Evolutionary conservation across 2,329 filamentous ascomycete species (phyloP).

Genomic region (Hymenoscyphus fraxineus): DNA sequence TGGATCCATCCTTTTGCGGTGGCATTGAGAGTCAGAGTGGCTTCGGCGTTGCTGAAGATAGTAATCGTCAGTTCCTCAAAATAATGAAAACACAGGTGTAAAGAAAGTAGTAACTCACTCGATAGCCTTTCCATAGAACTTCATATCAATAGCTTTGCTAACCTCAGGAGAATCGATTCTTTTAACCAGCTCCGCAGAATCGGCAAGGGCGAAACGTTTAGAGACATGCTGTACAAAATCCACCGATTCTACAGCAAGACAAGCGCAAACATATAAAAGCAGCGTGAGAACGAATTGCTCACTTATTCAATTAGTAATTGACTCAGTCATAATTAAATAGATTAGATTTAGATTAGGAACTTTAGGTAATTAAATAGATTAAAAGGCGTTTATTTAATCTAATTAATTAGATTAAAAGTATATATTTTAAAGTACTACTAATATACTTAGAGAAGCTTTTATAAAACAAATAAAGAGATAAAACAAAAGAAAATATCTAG

Average conservation of each 20-base stretch:
- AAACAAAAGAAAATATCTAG: no score
- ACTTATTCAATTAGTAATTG: no score
- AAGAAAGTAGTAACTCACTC: not conserved
- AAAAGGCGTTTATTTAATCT: no score
- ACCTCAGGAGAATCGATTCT: not conserved
- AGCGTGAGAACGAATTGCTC: no score
- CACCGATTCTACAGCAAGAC: not conserved
- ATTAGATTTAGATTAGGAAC: no score
- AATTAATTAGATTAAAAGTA: no score
- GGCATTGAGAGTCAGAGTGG: not conserved
- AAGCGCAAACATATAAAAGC: not conserved
- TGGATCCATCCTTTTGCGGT: not conserved
- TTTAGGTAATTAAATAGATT: no score
- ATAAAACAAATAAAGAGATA: no score
- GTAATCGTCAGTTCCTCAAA: not conserved
- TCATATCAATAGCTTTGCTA: not conserved
- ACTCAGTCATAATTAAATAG: no score
- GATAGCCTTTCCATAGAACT: not conserved
- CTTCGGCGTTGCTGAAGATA: not conserved
- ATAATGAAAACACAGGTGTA: not conserved
- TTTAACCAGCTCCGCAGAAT: not conserved
- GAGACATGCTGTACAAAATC: not conserved
- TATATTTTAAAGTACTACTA: no score
- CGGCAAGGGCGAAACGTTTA: not conserved
- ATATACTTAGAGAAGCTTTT: no score